Conservation (phyloP, 1,284 basidiomycete species). For the Moniliophthora roreri region DNA sequence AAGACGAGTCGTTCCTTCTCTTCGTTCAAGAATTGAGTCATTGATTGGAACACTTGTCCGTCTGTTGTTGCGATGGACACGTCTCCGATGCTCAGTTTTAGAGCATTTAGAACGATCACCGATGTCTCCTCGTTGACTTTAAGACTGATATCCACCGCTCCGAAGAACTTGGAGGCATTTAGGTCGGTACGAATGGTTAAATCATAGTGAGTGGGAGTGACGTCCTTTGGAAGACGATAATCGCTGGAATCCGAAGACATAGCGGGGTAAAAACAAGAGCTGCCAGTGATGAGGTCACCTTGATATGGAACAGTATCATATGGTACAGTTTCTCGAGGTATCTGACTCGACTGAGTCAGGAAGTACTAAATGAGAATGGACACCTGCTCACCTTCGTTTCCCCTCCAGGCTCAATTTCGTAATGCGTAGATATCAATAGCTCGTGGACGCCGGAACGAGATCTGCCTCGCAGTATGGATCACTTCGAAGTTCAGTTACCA, state of each 20-base stretch:
- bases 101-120: constrained; percentile 59
- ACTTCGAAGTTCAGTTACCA: too few relatives aligned
- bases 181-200: constrained; percentile 30
- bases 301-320: too few relatives aligned
- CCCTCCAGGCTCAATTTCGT: too few relatives aligned
- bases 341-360: too few relatives aligned
- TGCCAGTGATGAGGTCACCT: too few relatives aligned
- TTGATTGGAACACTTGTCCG: constrained; percentile 17
- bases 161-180: constrained; percentile 79
- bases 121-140: constrained; percentile 52
- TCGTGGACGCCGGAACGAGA: too few relatives aligned
- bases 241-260: not conserved
- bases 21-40: constrained; percentile 46
- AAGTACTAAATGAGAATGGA: too few relatives aligned
- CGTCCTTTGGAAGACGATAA: not conserved
- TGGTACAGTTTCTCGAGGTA: too few relatives aligned
- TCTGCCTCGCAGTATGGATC: too few relatives aligned
- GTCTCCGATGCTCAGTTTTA: constrained; percentile 52
- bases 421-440: too few relatives aligned
- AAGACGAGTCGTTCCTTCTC: constrained; percentile 54
- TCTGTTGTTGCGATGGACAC: not conserved
- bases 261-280: too few relatives aligned
- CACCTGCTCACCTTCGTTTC: too few relatives aligned
- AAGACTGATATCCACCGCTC: constrained; percentile 53
- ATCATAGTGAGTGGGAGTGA: constrained; percentile 3